These are phyloP conservation scores for Tylopilus felleus DNA, from an alignment of 768 basidiomycete species.

Conservation along the genomic window DNA sequence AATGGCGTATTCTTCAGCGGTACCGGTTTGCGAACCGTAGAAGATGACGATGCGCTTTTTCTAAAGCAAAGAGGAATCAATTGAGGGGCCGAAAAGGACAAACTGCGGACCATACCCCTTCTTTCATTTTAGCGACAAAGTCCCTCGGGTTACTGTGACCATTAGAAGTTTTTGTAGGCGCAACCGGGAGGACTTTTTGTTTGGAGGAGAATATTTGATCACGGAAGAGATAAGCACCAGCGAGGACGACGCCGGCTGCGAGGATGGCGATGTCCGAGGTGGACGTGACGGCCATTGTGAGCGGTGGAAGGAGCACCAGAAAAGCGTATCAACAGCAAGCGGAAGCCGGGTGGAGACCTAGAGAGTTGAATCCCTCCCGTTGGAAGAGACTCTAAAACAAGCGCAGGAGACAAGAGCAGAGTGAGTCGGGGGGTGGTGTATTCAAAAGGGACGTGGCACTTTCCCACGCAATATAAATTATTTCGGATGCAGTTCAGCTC, in stretches of 20 bases:
- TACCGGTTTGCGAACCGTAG: slow-evolving; percentile 98
- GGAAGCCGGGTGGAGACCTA: neutral
- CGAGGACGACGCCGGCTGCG: slow-evolving; percentile 68
- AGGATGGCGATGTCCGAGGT: slow-evolving; percentile 74
- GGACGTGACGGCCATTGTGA: slow-evolving; percentile 56
- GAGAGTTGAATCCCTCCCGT: neutral
- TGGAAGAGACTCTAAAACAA: slow-evolving; percentile 1
- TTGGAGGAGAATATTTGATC: slow-evolving; percentile 74
- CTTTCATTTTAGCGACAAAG: slow-evolving; percentile 93
- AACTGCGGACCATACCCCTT: slow-evolving; percentile 57
- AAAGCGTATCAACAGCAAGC: neutral
- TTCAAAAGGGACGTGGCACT: slow-evolving; percentile 38
- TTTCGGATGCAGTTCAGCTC: slow-evolving; percentile 1
- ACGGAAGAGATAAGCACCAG: slow-evolving; percentile 77
- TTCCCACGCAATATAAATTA: slow-evolving; percentile 35
- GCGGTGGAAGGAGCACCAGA: slow-evolving; percentile 2
- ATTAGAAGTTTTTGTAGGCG: slow-evolving; percentile 47
- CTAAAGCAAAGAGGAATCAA: slow-evolving; percentile 38
- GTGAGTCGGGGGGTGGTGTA: neutral
- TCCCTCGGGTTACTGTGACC: slow-evolving; percentile 88
- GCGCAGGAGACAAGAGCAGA: slow-evolving; percentile 16
- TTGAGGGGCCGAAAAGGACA: slow-evolving; percentile 2
- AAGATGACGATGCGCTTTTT: slow-evolving; percentile 97
- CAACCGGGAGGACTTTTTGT: slow-evolving; percentile 50
- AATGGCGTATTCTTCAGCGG: slow-evolving; percentile 97